Base-by-base conservation (phyloP, 1,284 basidiomycete genomes). In the Cryptococcus sp. region DNA sequence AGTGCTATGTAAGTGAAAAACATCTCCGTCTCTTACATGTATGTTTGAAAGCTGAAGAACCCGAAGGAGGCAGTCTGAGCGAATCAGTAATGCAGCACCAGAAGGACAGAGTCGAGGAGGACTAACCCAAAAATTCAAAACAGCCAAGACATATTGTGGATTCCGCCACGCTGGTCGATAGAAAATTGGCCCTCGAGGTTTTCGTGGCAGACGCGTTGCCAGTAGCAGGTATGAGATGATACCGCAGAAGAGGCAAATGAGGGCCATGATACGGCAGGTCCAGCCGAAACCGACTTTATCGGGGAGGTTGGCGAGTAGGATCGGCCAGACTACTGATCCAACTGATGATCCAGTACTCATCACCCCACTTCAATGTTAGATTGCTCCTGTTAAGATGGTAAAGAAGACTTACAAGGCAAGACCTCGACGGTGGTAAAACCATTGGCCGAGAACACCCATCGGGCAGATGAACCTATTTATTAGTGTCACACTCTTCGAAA, bases 291-390 rank as follows among this genome's bases (percentile, higher is more conserved):
- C 69, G 52, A 72, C 63, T 66, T 47, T 48, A 18, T 60, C 53
- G 2, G 69, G 68, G 4, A 66, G 55, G 48, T 71, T 68, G 25
- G 69, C 67, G 28, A 68, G 53, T 34, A 73, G 59, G 4, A 66
- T 46, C 7, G 69, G 70, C 69, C 69, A 73, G 21, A 66, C 49
- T 31, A 68, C 62, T 0, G 70, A 63, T 10, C 70, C 70, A 3
- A 59, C 43, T 5, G 63, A 66, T 16, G 63, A 62, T 25, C 70
- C 69, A 18, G 56, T 63, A 54, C 66, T 54, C 45, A 52, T 40
- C 41, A 54, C 31, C 16, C 48, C 50, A 34, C 45, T 34, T 19
- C 0, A 2, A 13, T 21, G 9, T 41, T 7, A 41, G 39, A 9
- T 19, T 9, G 32, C 32, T 34, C 10, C 32, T 34, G 32, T 9